Percentiles rank a stretch among this genome's conserved stretches.
Evolutionary conservation across 192 early-diverging fungal genomes (phyloP).

Genomic region (Chytriomyces sp.): DNA sequence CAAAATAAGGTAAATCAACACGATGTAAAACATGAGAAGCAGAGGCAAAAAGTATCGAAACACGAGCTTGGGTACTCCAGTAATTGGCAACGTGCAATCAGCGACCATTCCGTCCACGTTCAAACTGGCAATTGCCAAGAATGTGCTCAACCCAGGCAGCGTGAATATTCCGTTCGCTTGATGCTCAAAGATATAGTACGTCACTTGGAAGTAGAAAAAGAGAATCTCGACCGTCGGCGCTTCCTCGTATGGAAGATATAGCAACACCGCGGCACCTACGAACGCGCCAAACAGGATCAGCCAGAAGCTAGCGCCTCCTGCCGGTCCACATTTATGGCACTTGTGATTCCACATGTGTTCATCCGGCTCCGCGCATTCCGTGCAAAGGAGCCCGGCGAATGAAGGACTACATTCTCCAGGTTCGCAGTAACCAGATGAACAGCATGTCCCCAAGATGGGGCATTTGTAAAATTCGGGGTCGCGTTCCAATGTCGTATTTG

Average conservation of each 20-base stretch:
- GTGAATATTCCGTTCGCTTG: slow-evolving; percentile 1
- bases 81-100: slow-evolving; percentile 29
- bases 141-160: slow-evolving; percentile 11
- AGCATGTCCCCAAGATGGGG: slow-evolving; percentile 20
- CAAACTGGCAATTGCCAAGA: slow-evolving; percentile 20
- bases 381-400: slow-evolving; percentile 23
- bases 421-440: slow-evolving; percentile 11
- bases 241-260: slow-evolving; percentile 28
- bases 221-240: slow-evolving; percentile 35
- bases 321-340: slow-evolving; percentile 19
- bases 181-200: slow-evolving; percentile 25
- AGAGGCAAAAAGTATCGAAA: slow-evolving; percentile 35
- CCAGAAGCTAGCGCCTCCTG: slow-evolving; percentile 3
- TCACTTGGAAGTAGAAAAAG: slow-evolving; percentile 39
- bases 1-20: slow-evolving; percentile 21
- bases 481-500: not conserved
- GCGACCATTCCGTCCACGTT: slow-evolving; percentile 36
- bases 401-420: not conserved
- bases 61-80: slow-evolving; percentile 21
- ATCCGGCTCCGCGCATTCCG: slow-evolving; percentile 23
- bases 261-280: slow-evolving; percentile 11
- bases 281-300: slow-evolving; percentile 19
- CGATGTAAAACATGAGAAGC: slow-evolving; percentile 18
- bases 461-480: slow-evolving; percentile 23
- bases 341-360: slow-evolving; percentile 20